Evolutionary conservation across 1,284 basidiomycete genomes (phyloP), one percentile per base, ranked within the genome.

Genomic region (Ceratobasidium sp.): DNA sequence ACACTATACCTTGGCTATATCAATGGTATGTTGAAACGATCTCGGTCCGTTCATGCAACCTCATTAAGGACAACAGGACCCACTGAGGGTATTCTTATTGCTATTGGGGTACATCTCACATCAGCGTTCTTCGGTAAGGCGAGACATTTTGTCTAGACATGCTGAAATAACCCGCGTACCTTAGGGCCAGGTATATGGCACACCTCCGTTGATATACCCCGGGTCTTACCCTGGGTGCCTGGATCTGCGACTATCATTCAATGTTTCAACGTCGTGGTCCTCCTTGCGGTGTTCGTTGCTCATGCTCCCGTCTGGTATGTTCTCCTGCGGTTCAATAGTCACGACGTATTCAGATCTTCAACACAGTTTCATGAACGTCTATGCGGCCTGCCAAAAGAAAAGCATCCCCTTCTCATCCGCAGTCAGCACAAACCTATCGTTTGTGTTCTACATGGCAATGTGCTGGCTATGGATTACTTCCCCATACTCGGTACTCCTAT

Each of bases 1-100:
- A 80, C 80, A 30, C 70, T 81, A 20, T 81, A 80, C 71, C 78
- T 81, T 33, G 80, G 81, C 27, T 81, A 81, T 57, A 78, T 81
- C 68, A 81, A 81, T 41, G 70, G 70, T 60, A 62, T 6, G n/a
- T 18, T 44, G 38, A 48, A 18, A 20, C 12, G 7, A 44, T 27
- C 30, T 57, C 14, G 3, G 23, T 14, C 44, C 27, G 6, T 60
- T 20, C 30, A 4, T 69, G n/a, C 8, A 20, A 27, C 27, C 5
- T 55, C 8, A 57, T 57, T 14, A 57, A 57, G 12, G 30, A 27
- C 5, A n/a, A n/a, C 33, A 60, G 80, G 80, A 27, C 81, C 81
- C 8, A 81, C 80, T 5, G 81, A 81, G 74, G 81, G 81, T 18
- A 79, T 81, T 27, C 70, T 81, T 18, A 79, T 81, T 8, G 80